A percentile compares a stretch with the other conserved stretches of the same genome.
Conservation (phyloP, 2,329 filamentous ascomycete species). For the Trichoderma sp. region DNA sequence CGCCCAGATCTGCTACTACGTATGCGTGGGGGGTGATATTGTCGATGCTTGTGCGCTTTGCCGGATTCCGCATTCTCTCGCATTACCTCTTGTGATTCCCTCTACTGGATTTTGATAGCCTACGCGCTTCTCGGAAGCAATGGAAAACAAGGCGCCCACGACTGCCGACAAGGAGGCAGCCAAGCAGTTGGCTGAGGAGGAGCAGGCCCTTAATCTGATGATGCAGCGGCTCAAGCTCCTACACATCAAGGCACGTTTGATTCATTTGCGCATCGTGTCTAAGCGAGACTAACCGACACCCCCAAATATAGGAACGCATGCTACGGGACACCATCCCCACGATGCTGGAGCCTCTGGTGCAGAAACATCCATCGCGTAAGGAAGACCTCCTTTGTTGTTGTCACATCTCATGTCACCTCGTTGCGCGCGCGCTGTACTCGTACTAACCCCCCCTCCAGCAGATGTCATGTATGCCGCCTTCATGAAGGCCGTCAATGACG, state of each 20-base stretch:
- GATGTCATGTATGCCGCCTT: constrained; percentile 38
- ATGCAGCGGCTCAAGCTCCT: constrained; percentile 52
- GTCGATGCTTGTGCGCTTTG: not conserved
- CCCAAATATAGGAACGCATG: constrained; percentile 31
- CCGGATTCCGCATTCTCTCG: not conserved
- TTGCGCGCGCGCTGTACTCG: not conserved
- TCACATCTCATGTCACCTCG: not conserved
- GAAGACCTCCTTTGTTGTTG: constrained; percentile 12
- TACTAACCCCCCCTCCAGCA: not conserved
- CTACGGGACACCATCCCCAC: constrained; percentile 38
- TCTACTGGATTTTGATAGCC: not conserved
- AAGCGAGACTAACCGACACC: constrained; percentile 22
- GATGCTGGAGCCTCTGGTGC: constrained; percentile 47
- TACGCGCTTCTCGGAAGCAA: not conserved
- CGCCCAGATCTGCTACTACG: constrained; percentile 6
- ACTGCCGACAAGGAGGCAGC: constrained; percentile 24
- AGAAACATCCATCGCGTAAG: constrained; percentile 52
- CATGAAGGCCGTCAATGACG: constrained; percentile 45
- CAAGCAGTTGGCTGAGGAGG: constrained; percentile 41
- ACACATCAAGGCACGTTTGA: constrained; percentile 49
- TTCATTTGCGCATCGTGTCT: not conserved
- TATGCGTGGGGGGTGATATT: constrained; percentile 5
- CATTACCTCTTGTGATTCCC: not conserved
- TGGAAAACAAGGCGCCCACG: constrained; percentile 23
- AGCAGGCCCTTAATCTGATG: constrained; percentile 48